Conservation (phyloP, 768 basidiomycete genomes). For the Termitomyces sp. region DNA sequence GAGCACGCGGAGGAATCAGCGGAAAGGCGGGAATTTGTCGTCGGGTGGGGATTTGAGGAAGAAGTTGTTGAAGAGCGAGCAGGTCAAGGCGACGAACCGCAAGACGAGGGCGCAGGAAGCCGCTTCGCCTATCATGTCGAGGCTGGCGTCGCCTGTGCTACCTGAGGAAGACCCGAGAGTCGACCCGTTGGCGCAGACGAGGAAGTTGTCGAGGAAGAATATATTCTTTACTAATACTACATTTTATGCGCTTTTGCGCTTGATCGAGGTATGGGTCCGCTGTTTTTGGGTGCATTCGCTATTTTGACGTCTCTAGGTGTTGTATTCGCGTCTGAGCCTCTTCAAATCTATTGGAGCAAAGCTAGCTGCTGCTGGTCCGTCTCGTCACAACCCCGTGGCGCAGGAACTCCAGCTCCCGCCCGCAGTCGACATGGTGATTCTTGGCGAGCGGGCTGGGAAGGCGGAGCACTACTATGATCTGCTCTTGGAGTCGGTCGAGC, state of each 20-base stretch:
- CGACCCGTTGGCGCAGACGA: slow-evolving; percentile 24
- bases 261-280: slow-evolving; percentile 69
- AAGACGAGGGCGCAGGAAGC: slow-evolving; percentile 51
- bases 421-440: slow-evolving; percentile 19
- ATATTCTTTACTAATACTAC: slow-evolving; percentile 88
- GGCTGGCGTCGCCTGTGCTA: slow-evolving; percentile 57
- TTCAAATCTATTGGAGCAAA: slow-evolving; percentile 71
- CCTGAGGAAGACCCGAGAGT: slow-evolving; percentile 36
- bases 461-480: slow-evolving; percentile 76
- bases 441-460: slow-evolving; percentile 33
- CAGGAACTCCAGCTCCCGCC: slow-evolving; percentile 24
- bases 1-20: slow-evolving; percentile 25
- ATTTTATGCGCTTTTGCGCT: slow-evolving; percentile 80
- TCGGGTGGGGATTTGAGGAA: slow-evolving; percentile 66
- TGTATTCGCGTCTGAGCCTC: slow-evolving; percentile 74
- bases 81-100: slow-evolving; percentile 63
- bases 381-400: slow-evolving; percentile 16
- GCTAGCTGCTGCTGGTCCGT: slow-evolving; percentile 25
- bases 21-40: slow-evolving; percentile 22
- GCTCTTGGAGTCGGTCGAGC: slow-evolving; percentile 82
- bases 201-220: slow-evolving; percentile 32
- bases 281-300: background rate
- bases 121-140: slow-evolving; percentile 46
- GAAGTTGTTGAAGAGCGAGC: slow-evolving; percentile 77
- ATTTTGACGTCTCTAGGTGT: slow-evolving; percentile 43